Percentiles rank a stretch among this genome's conserved stretches.
Evolutionary conservation across 2,329 filamentous ascomycete genomes (phyloP).

Genomic region (Pezicula carpinea): DNA sequence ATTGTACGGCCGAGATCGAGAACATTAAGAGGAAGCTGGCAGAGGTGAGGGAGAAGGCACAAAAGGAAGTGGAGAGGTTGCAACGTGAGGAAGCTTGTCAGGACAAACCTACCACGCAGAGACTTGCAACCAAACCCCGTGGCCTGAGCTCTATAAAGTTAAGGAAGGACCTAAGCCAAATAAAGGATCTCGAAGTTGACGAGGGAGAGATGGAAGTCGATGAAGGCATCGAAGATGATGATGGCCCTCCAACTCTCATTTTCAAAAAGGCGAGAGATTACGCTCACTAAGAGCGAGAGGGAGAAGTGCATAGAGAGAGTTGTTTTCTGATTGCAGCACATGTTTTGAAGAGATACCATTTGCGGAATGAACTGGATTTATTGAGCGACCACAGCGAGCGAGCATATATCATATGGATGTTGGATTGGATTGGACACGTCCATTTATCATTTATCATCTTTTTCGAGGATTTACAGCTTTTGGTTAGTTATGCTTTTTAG

Average conservation of each 20-base stretch:
- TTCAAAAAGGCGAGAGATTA: constrained; percentile 23
- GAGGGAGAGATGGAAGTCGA: constrained; percentile 20
- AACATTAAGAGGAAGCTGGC: constrained; percentile 63
- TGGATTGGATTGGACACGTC: too few relatives aligned
- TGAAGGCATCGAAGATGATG: constrained; percentile 17
- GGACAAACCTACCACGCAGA: constrained; percentile 8
- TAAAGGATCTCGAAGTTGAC: constrained; percentile 20
- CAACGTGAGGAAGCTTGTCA: constrained; percentile 13
- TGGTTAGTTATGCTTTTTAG: too few relatives aligned
- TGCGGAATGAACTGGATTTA: too few relatives aligned
- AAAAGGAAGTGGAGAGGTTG: constrained; percentile 20
- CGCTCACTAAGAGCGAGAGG: background rate
- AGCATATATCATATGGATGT: too few relatives aligned
- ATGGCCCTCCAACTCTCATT: constrained; percentile 17
- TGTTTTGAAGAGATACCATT: too few relatives aligned
- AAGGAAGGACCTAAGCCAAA: constrained; percentile 1
- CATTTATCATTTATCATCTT: too few relatives aligned
- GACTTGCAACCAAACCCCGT: background rate
- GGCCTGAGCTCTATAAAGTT: constrained; percentile 2
- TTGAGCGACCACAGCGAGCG: too few relatives aligned
- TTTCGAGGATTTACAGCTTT: too few relatives aligned
- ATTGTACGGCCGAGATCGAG: constrained; percentile 72
- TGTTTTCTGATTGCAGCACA: too few relatives aligned
- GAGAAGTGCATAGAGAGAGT: too few relatives aligned
- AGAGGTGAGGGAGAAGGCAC: constrained; percentile 49